Evolutionary conservation across 768 basidiomycete species (phyloP).

Genomic region (Lactarius trivialis): DNA sequence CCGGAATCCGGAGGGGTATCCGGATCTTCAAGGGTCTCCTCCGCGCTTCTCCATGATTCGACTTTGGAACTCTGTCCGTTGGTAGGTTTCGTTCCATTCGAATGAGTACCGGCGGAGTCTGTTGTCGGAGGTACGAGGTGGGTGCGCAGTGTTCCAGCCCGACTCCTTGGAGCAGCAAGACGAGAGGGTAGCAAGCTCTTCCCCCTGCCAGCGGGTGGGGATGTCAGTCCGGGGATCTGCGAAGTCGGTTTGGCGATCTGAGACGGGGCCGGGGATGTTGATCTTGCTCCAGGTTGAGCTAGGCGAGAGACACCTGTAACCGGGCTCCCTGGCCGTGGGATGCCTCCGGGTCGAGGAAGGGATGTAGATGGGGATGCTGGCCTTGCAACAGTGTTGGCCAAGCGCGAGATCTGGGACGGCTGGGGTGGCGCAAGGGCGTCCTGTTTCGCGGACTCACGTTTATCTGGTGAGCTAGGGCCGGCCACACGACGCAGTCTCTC

Average conservation of each 20-base stretch:
- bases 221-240: conserved; percentile 30
- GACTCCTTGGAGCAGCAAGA: conserved; percentile 57
- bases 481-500: conserved; percentile 81
- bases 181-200: conserved; percentile 72
- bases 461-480: conserved; percentile 49
- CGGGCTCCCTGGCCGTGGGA: conserved; percentile 46
- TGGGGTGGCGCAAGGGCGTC: conserved; percentile 37
- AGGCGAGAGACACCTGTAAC: conserved; percentile 37
- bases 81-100: conserved; percentile 8
- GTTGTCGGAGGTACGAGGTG: conserved; percentile 1
- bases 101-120: background rate
- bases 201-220: conserved; percentile 41
- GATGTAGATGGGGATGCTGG: conserved; percentile 44
- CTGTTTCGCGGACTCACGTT: conserved; percentile 33
- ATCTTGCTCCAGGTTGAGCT: conserved; percentile 34
- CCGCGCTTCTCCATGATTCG: conserved; percentile 17
- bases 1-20: conserved; percentile 26
- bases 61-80: conserved; percentile 19
- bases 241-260: conserved; percentile 25
- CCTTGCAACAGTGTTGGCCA: conserved; percentile 42
- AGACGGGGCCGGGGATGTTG: conserved; percentile 36
- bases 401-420: conserved; percentile 43
- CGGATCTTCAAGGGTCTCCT: conserved; percentile 12
- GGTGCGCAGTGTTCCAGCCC: conserved; percentile 30
- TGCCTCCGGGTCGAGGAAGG: conserved; percentile 36